Base-by-base conservation (phyloP, 345 rosid genomes). In the Nephelium lappaceum region DNA sequence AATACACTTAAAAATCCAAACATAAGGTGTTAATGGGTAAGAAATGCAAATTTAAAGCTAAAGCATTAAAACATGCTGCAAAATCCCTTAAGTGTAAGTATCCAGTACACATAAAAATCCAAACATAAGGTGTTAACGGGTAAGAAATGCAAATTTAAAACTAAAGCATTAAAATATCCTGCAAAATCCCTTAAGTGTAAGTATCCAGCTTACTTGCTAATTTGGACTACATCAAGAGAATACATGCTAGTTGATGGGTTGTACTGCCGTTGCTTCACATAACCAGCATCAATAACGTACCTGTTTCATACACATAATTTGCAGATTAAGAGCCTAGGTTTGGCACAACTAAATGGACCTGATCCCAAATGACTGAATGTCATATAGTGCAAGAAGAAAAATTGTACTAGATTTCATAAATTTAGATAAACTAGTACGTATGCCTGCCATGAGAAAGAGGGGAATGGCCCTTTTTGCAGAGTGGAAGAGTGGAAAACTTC, bases 211-310 rank as follows among this genome's bases (percentile, higher is more conserved):
- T 91, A 94, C 99, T 91, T 94, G 98, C 99, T 96, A 79, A 96
- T 91, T 82, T 89, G 95, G 77, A 93, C 91, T 82, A 91, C 89
- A 86, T 96, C 99, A 71, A 96, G 99, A 84, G 97, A 96, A 80
- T 93, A 94, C 98, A 96, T 91, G 85, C 99, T 97, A 42, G 93
- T 88, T 81, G 97, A 83, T 81, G 99, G 94, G 88, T 93, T 91
- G 88, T 94, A 94, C 55, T 93, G 97, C 27, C 97, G 92, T 81
- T 96, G 98, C 93, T 96, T 96, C 81, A 96, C 99, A 81, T 85
- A 91, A 61, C 98, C 99, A 67, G 92, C 87, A 85, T 96, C 99
- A 78, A 96, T 89, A 51, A 96, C 99, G 83, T 94, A 96, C 89
- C 98, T 96, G 86, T 81, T 77, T 86, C 53, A 73, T 43, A 71